A percentile compares a stretch with the other conserved stretches of the same genome.
Evolutionary conservation across 2,329 filamentous ascomycete genomes (phyloP).

Genomic region (Neurospora sp.): DNA sequence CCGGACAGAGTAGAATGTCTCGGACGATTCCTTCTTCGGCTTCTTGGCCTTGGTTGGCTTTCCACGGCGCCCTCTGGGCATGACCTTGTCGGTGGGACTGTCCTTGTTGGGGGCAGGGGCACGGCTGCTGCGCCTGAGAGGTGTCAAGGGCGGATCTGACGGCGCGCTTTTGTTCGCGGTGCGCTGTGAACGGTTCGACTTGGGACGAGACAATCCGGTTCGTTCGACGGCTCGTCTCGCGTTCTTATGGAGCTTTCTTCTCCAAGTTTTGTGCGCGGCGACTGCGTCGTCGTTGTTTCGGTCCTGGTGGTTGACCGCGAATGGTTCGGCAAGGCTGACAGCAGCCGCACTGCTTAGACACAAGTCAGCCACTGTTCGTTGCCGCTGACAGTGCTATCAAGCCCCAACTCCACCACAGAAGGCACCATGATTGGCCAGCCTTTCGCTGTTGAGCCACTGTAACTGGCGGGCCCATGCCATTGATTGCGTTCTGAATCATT

Average conservation of each 20-base stretch:
- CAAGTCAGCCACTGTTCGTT: not conserved
- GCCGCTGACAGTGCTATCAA: not conserved
- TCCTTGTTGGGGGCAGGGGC: not conserved
- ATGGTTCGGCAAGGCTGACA: not conserved
- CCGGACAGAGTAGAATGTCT: constrained; percentile 21
- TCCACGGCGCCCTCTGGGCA: not conserved
- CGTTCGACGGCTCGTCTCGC: not conserved
- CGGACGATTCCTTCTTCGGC: not conserved
- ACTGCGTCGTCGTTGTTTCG: not conserved
- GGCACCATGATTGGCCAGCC: not conserved
- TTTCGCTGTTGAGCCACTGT: not conserved
- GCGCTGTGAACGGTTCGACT: not conserved
- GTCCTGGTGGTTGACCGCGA: not conserved
- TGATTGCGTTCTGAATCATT: not conserved
- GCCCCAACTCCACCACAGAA: not conserved
- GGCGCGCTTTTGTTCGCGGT: not conserved
- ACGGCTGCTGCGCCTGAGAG: not conserved
- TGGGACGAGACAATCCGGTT: not conserved
- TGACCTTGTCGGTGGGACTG: not conserved
- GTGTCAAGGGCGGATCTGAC: not conserved
- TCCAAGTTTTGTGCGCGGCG: not conserved
- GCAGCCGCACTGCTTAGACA: not conserved
- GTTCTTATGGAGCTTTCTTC: not conserved
- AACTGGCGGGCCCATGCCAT: not conserved
- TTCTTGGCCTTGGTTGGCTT: not conserved